Evolutionary conservation across 2,329 filamentous ascomycete species (phyloP), one percentile per base, ranked within the genome.

Genomic region (Penicillium digitatum): DNA sequence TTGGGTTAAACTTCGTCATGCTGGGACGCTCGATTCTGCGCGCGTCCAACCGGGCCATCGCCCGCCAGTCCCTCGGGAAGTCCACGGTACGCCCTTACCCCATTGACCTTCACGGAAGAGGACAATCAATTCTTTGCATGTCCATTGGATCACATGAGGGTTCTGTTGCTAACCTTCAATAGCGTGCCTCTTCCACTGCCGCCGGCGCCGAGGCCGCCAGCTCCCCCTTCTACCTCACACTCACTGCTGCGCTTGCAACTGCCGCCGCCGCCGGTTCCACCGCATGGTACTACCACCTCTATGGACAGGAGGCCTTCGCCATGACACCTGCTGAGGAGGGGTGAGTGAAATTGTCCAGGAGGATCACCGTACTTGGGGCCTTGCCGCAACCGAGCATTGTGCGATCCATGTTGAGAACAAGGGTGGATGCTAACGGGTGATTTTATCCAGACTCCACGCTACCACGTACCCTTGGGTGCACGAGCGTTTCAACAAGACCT

Each of bases 211-310:
- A 88, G 75, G 81, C 84, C 75, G 81, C 86, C 74, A 84, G 87
- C 72, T 87, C 89, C 69, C 82, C 88, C 69, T 87, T 89, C 77
- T 87, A 87, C 78, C 82, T 94, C 76, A 96, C 93, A 78, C 82
- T 92, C 69, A 88, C 92, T 74, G 90, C 90, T 72, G 84, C 86
- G 70, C 89, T 89, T 73, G 92, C 94, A 68, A 96, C 91, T 68
- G 85, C 88, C 69, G 83, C 91, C 72, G 90, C 93, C 69, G 81
- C 90, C 77, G 92, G 91, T 69, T 93, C 93, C 66, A 86, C 93
- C 71, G 92, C 90, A 68, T 97, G 92, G 91, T 97, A 96, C 81
- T 95, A 93, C 78, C 90, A 96, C 79, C 87, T 95, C 68, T 97
- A 95, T 78, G 94, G 92, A 71, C 85, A 89, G 69, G 86, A 88